Evolutionary conservation across 2,329 filamentous ascomycete genomes (phyloP).

Genomic region (Diplodia sapinea): DNA sequence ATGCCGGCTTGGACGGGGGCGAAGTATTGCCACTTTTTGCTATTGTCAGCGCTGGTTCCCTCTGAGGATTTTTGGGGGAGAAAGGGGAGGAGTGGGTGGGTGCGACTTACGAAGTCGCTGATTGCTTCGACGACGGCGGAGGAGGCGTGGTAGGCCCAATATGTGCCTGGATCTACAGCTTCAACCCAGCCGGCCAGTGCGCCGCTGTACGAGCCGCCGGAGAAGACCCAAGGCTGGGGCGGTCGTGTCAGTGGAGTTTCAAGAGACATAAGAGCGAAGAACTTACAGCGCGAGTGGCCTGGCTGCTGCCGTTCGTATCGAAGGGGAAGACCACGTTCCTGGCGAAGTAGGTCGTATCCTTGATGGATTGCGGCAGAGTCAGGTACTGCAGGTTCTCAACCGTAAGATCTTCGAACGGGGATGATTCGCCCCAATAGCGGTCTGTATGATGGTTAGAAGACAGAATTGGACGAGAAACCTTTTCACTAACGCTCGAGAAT

Average conservation of each 20-base stretch:
- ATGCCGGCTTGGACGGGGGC: slow-evolving; percentile 63
- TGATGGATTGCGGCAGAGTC: slow-evolving; percentile 60
- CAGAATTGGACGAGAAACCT: not conserved
- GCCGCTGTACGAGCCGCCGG: slow-evolving; percentile 64
- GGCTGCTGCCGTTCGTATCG: slow-evolving; percentile 54
- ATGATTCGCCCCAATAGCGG: slow-evolving; percentile 64
- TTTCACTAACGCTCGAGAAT: slow-evolving; percentile 55
- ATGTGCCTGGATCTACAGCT: slow-evolving; percentile 59
- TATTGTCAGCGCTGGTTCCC: too few species aligned
- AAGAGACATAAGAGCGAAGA: too few species aligned
- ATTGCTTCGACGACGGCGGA: slow-evolving; percentile 63
- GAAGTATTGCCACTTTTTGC: slow-evolving; percentile 60
- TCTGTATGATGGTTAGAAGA: slow-evolving; percentile 38
- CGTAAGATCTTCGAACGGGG: slow-evolving; percentile 58
- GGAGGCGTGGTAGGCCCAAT: slow-evolving; percentile 66
- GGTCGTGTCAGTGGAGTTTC: not conserved
- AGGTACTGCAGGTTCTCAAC: slow-evolving; percentile 62
- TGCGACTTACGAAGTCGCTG: slow-evolving; percentile 51
- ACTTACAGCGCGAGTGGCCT: slow-evolving; percentile 53
- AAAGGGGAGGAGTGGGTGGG: too few species aligned
- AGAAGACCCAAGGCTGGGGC: slow-evolving; percentile 60
- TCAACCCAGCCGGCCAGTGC: slow-evolving; percentile 63
- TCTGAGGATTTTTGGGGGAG: too few species aligned
- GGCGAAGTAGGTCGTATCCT: slow-evolving; percentile 62
- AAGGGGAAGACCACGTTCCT: slow-evolving; percentile 61